phyloP scores from a whole-genome alignment of 208 protist genomes.

The Acanthamoeba lenticulata region DNA sequence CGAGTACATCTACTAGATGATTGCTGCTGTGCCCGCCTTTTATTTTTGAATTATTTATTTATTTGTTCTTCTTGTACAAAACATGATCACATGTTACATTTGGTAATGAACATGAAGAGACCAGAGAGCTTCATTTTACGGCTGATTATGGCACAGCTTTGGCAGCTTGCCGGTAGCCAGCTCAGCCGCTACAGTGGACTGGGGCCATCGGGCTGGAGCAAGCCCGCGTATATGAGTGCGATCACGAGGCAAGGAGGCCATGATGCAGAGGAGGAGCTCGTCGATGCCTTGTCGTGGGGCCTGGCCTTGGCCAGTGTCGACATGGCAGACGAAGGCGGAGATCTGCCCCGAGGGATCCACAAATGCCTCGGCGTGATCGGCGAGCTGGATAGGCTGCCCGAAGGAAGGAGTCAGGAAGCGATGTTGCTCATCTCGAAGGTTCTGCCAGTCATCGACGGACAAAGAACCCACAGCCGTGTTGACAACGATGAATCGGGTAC shows the following conservation, averaged over 20 bases:
- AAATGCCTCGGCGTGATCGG: background rate
- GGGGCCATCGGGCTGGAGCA: background rate
- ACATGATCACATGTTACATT: too few species aligned
- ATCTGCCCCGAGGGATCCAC: background rate
- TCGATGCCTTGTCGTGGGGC: background rate
- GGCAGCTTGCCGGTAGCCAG: too few species aligned
- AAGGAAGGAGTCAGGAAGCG: too few species aligned
- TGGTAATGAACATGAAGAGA: too few species aligned
- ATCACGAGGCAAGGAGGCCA: background rate
- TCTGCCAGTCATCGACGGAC: too few species aligned
- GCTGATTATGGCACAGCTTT: too few species aligned
- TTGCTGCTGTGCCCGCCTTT: too few species aligned
- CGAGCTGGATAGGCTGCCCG: background rate
- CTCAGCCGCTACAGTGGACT: background rate
- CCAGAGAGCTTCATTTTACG: too few species aligned
- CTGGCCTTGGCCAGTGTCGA: background rate
- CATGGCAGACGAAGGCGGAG: background rate
- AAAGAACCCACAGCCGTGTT: too few species aligned
- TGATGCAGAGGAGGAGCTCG: background rate
- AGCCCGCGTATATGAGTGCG: background rate
- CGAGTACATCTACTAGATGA: constrained; percentile 34
- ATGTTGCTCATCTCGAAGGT: too few species aligned
- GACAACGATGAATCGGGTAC: too few species aligned
- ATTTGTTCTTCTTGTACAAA: background rate
- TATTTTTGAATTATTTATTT: background rate